Evolutionary conservation across 129 eudicot genomes (phyloP), one percentile per base, ranked within the genome.

Genomic region (Tagetes erecta): DNA sequence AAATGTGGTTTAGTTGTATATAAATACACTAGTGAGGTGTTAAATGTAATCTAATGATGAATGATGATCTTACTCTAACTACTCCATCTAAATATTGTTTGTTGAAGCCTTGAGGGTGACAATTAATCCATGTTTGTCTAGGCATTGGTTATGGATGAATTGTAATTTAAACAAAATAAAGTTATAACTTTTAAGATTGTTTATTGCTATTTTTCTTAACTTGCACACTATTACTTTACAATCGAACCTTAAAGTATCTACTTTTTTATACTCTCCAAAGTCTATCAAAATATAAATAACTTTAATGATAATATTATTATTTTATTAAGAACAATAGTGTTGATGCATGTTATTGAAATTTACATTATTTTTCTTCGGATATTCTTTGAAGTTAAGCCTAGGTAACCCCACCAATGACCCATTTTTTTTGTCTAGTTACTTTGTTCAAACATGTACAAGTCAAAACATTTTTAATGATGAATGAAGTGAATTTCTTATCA

Each of bases 341-440:
- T 66, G 74, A 66, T 67, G 80, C 58, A 41, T 76, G 74, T 76
- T 66, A 64, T 6, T n/a, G 10, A 67, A 53, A 66, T 12, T 12
- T 64, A 76, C 8, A 51, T 66, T 40, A 73, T 35, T 42, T 51
- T 62, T 59, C 3, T 30, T 75, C 63, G 40, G 79, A 75, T 64
- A 66, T 66, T 53, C 74, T 76, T 76, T 76, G 67, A 76, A 76
- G 51, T 76, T 76, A 31, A 67, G 73, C 73, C 27, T 50, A 50
- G 65, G 39, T 75, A 3, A 66, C 41, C 80, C 67, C 67, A 52
- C 80, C 67, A 55, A 12, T 41, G 3, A 12, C 72, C 14, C 45
- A 73, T 73, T 55, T 55, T 6, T 3, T 53, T 27, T 8, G 13
- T 47, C 13, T 47, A 3, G 5, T 3, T 33, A 72, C 56, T n/a